Evolutionary conservation across 805 yeast species (phyloP).

Genomic region (Candida berthetii): DNA sequence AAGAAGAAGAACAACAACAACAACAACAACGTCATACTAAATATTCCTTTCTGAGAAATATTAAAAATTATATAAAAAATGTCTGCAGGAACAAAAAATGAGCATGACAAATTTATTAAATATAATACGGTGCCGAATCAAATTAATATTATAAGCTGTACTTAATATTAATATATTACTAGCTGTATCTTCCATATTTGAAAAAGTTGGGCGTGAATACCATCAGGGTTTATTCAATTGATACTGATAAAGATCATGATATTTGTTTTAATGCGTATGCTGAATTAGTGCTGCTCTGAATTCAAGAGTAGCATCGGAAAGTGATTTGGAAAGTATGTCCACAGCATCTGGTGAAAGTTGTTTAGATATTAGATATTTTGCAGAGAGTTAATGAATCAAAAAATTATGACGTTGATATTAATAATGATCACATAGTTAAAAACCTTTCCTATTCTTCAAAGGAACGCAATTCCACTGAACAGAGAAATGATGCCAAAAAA

Average conservation of each 20-base stretch:
- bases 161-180: too few species aligned
- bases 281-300: conserved; percentile 34
- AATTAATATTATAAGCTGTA: too few species aligned
- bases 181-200: conserved; percentile 76
- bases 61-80: too few species aligned
- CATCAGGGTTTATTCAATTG: conserved; percentile 81
- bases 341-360: conserved; percentile 14
- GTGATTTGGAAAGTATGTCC: conserved; percentile 5
- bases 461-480: neutral
- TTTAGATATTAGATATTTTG: conserved; percentile 9
- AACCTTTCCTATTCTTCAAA: neutral
- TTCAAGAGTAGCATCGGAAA: conserved; percentile 2
- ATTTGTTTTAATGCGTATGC: conserved; percentile 68
- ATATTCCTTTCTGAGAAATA: too few species aligned
- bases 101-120: too few species aligned
- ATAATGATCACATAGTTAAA: too few species aligned
- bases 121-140: too few species aligned
- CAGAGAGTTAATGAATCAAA: neutral
- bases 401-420: neutral
- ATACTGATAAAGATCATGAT: conserved; percentile 66
- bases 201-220: conserved; percentile 65
- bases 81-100: too few species aligned
- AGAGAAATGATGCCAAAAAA: conserved; percentile 1
- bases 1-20: too few species aligned
- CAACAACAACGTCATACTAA: too few species aligned